Evolutionary conservation across 2,329 filamentous ascomycete species (phyloP), one percentile per base, ranked within the genome.

Genomic region (Scedosporium minutisporum): DNA sequence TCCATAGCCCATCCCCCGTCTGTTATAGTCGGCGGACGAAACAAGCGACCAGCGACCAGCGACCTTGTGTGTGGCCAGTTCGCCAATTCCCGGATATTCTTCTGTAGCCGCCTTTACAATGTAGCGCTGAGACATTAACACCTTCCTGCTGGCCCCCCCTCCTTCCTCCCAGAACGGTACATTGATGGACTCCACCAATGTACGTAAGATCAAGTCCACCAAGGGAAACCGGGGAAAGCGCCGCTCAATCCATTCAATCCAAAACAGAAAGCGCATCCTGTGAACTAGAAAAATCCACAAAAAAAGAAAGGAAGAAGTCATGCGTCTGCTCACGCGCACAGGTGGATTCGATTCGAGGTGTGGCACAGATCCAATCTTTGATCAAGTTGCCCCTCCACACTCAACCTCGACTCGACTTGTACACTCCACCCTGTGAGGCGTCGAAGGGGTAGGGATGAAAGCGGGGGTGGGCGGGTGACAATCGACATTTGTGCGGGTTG

Each of bases 261-360:
- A 27, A 27, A 55, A 14, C 12, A 25, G 51, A 55, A 55, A 55
- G 51, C 4, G 51, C 21, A 25, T 25, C 51, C 29, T 25, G 18
- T 55, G 18, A 14, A 23, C 6, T 55, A 23, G 51, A 25, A 55
- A 33, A 38, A 38, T 38, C 33, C 33, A 38, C 33, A 3, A 38
- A 38, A 55, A 55, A 23, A 16, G 51, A 6, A 55, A 55, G 51
- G 51, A 23, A 27, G 6, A 42, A 57, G 60, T 62, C 60, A 62
- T 62, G 60, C 44, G 60, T 33, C 33, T 6, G 21, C 60, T 62
- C 60, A 62, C 60, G 57, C 57, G 60, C 51, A 9, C 41, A n/a
- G 41, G 25, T 41, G 29, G 38, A 48, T 60, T 21, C 59, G 33
- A 42, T 33, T 33, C 58, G 7, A 42, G 14, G 42, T 60, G 58